Evolutionary conservation across 345 rosid species (phyloP).

Genomic region (Moricandia arvensis): DNA sequence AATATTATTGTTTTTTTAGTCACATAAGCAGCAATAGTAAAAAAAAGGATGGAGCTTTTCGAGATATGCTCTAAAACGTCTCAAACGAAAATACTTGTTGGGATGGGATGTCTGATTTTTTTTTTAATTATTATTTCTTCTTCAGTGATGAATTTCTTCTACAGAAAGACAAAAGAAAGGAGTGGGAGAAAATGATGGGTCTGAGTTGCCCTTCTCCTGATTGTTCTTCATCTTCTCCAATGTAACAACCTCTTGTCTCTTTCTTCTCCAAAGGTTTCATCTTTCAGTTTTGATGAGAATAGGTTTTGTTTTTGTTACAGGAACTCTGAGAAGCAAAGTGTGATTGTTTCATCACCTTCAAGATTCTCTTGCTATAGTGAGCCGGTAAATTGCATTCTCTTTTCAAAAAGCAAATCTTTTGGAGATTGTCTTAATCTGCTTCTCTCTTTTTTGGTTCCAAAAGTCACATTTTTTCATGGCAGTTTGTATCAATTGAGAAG

Average conservation of each 20-base stretch:
- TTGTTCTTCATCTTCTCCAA: conserved; percentile 34
- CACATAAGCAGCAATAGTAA: conserved; percentile 3
- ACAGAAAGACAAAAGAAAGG: conserved; percentile 5
- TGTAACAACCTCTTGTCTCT: conserved; percentile 10
- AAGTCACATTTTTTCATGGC: conserved; percentile 23
- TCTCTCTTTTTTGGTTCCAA: not conserved
- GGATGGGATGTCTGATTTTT: conserved; percentile 8
- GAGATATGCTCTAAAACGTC: conserved; percentile 29
- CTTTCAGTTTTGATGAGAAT: not conserved
- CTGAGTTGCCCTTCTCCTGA: conserved; percentile 22
- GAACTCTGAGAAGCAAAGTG: conserved; percentile 33
- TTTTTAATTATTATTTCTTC: conserved; percentile 1
- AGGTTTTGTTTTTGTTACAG: conserved; percentile 9
- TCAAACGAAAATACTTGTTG: conserved; percentile 24
- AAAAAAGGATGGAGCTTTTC: conserved; percentile 34
- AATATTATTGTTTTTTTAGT: not conserved
- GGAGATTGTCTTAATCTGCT: conserved; percentile 12
- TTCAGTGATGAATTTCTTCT: conserved; percentile 15
- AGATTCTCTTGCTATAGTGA: conserved; percentile 30
- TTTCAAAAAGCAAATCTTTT: conserved; percentile 17
- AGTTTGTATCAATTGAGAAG: conserved; percentile 34
- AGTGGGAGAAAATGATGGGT: conserved; percentile 39
- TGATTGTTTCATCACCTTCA: conserved; percentile 31
- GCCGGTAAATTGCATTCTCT: conserved; percentile 18
- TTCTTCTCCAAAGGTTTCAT: not conserved